Percentiles rank a stretch among this genome's conserved stretches.
Evolutionary conservation across 257 asterid species (phyloP).

Genomic region (Nicotiana undulata): DNA sequence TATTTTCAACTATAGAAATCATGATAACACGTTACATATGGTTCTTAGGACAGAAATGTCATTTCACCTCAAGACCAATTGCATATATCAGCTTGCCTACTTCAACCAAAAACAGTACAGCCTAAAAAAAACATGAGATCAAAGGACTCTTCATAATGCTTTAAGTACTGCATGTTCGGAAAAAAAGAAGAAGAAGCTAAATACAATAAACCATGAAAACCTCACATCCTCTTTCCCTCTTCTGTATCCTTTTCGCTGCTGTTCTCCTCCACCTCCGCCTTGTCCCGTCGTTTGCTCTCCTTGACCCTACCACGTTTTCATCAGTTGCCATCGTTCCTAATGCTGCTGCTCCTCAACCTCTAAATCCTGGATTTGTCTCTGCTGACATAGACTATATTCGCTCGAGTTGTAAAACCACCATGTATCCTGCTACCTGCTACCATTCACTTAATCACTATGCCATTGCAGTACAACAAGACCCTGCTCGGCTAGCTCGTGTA

Average conservation of each 20-base stretch:
- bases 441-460: conserved; percentile 14
- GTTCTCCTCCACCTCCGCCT: conserved; percentile 9
- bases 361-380: background rate
- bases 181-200: background rate
- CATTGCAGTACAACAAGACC: conserved; percentile 10
- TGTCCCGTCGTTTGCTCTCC: background rate
- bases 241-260: conserved; percentile 1
- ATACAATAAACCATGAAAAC: conserved; percentile 3
- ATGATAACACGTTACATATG: background rate
- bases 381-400: background rate
- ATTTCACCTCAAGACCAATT: background rate
- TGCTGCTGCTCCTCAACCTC: background rate
- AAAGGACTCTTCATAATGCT: background rate
- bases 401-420: conserved; percentile 1
- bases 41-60: background rate
- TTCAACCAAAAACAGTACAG: too few species aligned
- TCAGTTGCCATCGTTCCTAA: background rate
- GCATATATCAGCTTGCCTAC: background rate
- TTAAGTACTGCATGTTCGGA: background rate
- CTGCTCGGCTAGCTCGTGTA: conserved; percentile 4
- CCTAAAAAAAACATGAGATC: background rate
- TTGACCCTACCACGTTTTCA: background rate
- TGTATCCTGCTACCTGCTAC: conserved; percentile 15
- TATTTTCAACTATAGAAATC: background rate
- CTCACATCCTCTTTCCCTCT: background rate